Conservation (phyloP, 202 grass and related monocot genomes). For the Panicum hallii region DNA sequence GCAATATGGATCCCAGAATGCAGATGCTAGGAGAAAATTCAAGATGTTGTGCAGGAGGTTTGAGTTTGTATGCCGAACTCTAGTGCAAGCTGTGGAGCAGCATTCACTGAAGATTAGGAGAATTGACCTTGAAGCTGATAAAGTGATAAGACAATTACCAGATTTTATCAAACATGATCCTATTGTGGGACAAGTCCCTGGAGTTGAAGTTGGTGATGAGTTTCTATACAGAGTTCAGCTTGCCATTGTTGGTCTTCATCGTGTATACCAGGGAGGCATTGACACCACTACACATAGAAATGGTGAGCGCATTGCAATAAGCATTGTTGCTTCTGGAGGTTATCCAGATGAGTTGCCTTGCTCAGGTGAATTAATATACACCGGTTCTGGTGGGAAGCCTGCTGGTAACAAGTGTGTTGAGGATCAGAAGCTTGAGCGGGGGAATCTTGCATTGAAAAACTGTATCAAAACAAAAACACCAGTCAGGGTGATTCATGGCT, state of each 20-base stretch:
- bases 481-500: constrained; percentile 80
- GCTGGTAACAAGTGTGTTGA: constrained; percentile 50
- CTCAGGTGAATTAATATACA: constrained; percentile 80
- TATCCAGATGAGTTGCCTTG: constrained; percentile 68
- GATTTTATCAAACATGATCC: constrained; percentile 49
- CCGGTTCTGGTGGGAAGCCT: constrained; percentile 72
- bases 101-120: constrained; percentile 44
- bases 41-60: constrained; percentile 61
- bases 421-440: constrained; percentile 76
- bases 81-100: constrained; percentile 54
- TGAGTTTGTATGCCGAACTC: constrained; percentile 58
- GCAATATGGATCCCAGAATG: constrained; percentile 26
- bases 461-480: constrained; percentile 63
- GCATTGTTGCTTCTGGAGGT: constrained; percentile 77
- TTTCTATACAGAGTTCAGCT: constrained; percentile 74
- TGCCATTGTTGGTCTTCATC: constrained; percentile 73
- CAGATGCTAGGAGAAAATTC: constrained; percentile 59
- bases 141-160: constrained; percentile 47
- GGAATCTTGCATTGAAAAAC: constrained; percentile 80
- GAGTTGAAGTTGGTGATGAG: constrained; percentile 83
- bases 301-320: constrained; percentile 55
- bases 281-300: constrained; percentile 34
- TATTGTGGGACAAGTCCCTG: constrained; percentile 60
- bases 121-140: constrained; percentile 60
- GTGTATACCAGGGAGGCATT: constrained; percentile 64